These are phyloP conservation scores for Candida sp. DNA, from an alignment of 1,139 yeast genomes.

Conservation along the genomic window DNA sequence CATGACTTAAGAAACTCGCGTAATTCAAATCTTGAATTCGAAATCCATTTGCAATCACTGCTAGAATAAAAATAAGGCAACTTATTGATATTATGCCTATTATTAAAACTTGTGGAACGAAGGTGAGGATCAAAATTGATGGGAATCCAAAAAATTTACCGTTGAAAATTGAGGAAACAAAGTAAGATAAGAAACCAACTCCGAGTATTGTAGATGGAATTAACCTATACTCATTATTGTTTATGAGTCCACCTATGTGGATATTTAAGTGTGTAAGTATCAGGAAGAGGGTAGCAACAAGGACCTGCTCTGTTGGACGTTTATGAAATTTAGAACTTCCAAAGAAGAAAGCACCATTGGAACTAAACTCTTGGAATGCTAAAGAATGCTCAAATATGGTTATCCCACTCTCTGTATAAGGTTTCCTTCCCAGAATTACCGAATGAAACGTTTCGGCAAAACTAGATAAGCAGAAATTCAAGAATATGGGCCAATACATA, in stretches of 20 bases:
- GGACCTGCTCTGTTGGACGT: constrained; percentile 52
- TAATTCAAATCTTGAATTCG: constrained; percentile 42
- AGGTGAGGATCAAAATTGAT: constrained; percentile 49
- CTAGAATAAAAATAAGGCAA: constrained; percentile 47
- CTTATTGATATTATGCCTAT: constrained; percentile 50
- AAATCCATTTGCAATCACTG: constrained; percentile 59
- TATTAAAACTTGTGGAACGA: constrained; percentile 58
- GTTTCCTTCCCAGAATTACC: constrained; percentile 54
- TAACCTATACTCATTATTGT: constrained; percentile 51
- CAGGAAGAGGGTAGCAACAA: constrained; percentile 50
- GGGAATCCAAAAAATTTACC: constrained; percentile 50
- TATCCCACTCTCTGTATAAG: constrained; percentile 65
- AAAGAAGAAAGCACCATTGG: constrained; percentile 30
- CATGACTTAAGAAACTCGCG: constrained; percentile 40
- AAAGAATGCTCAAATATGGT: constrained; percentile 72
- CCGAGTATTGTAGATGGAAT: constrained; percentile 63
- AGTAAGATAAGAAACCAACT: constrained; percentile 43
- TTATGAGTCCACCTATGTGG: constrained; percentile 56
- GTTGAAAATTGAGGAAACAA: constrained; percentile 29
- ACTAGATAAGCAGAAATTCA: constrained; percentile 60
- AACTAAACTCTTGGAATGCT: constrained; percentile 68
- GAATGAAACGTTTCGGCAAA: constrained; percentile 70
- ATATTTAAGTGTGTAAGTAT: constrained; percentile 52
- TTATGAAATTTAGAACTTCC: constrained; percentile 18
- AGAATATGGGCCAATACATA: constrained; percentile 62